Percentiles rank a stretch among this genome's conserved stretches.
Conservation (phyloP, 164 flowering plant species). For the Tinospora cordifolia region DNA sequence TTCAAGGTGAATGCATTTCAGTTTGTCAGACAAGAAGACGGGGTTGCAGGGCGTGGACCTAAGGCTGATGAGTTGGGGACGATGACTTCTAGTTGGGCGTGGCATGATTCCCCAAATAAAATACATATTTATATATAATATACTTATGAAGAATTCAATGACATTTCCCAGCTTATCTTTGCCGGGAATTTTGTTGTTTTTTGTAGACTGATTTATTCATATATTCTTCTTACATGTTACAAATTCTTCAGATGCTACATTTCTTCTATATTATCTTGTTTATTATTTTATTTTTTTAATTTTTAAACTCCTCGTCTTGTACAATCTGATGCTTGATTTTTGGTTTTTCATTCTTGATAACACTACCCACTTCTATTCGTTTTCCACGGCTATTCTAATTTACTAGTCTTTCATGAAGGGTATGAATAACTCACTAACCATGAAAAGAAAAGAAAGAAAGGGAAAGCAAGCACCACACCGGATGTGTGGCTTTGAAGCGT, state of each 20-base stretch:
- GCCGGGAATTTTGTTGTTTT: slow-evolving; percentile 28
- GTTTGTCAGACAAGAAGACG: slow-evolving; percentile 16
- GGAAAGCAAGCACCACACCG: too few species aligned
- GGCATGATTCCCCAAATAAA: slow-evolving; percentile 12
- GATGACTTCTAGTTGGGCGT: slow-evolving; percentile 13
- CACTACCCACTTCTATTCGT: slow-evolving; percentile 14
- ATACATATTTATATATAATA: slow-evolving; percentile 2
- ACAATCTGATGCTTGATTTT: slow-evolving; percentile 13
- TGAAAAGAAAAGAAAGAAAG: too few species aligned
- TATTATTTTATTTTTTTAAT: not conserved
- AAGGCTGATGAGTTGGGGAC: slow-evolving; percentile 15
- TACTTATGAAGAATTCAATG: slow-evolving; percentile 6
- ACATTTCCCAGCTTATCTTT: slow-evolving; percentile 31
- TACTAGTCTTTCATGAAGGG: too few species aligned
- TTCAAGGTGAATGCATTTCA: slow-evolving; percentile 12
- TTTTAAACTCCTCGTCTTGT: slow-evolving; percentile 21
- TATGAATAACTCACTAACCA: too few species aligned
- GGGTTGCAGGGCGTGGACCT: not conserved
- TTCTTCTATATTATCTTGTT: too few species aligned
- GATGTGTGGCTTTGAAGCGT: not conserved
- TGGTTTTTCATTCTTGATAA: slow-evolving; percentile 10
- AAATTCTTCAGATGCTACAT: not conserved
- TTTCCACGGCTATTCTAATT: not conserved
- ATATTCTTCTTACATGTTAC: slow-evolving; percentile 23
- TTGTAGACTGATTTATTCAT: slow-evolving; percentile 26